These are phyloP conservation scores for Arctium minus DNA, from an alignment of 129 eudicot genomes.

Conservation along the genomic window DNA sequence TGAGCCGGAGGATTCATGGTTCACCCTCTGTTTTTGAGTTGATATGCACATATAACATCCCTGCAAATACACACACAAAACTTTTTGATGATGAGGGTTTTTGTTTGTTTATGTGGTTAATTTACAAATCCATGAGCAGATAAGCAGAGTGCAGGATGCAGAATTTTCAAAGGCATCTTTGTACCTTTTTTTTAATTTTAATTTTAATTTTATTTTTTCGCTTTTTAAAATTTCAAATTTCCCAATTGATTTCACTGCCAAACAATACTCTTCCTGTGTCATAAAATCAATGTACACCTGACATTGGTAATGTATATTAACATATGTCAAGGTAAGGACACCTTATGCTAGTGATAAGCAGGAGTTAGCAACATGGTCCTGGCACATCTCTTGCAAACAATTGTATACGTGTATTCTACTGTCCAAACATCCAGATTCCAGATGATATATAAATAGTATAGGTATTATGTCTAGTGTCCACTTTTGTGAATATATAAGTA, in stretches of 20 bases:
- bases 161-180: slow-evolving; percentile 29
- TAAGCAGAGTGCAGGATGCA: slow-evolving; percentile 1
- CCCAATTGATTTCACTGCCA: slow-evolving; percentile 22
- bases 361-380: no score
- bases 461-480: no score
- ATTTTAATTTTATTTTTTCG: no score
- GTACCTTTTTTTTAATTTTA: slow-evolving; percentile 14
- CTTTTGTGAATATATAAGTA: no score
- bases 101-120: slow-evolving; percentile 34
- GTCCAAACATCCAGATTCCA: no score
- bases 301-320: no score
- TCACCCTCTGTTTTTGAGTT: background rate
- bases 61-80: background rate
- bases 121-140: slow-evolving; percentile 5
- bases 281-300: no score
- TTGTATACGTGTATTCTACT: no score
- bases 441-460: no score
- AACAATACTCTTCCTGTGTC: background rate
- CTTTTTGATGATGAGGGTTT: slow-evolving; percentile 1
- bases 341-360: no score
- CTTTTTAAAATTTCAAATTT: slow-evolving; percentile 14
- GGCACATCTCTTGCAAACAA: no score
- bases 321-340: no score
- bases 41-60: background rate
- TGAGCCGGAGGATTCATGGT: background rate